A percentile compares a stretch with the other conserved stretches of the same genome.
These are phyloP conservation scores for Hypholoma fasciculare DNA, from an alignment of 768 basidiomycete species.

Conservation along the genomic window DNA sequence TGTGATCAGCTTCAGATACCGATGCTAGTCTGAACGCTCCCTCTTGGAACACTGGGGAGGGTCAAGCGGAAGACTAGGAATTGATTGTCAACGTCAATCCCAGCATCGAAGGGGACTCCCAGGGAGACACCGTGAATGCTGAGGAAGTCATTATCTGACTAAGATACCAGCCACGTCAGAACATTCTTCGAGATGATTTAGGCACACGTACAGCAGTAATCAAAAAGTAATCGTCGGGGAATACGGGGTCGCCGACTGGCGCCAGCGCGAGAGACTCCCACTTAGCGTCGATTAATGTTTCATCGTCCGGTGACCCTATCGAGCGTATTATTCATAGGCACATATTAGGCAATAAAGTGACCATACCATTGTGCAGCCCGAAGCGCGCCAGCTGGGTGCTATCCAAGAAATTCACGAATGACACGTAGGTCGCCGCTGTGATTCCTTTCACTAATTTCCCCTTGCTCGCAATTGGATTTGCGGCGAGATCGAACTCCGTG, in stretches of 20 bases:
- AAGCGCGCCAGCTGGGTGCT: slow-evolving; percentile 55
- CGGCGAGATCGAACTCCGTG: slow-evolving; percentile 52
- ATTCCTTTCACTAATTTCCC: slow-evolving; percentile 48
- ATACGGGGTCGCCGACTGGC: slow-evolving; percentile 44
- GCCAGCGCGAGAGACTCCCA: slow-evolving; percentile 68
- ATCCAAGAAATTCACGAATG: slow-evolving; percentile 59
- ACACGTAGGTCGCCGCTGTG: slow-evolving; percentile 51
- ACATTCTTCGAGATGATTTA: too few species aligned
- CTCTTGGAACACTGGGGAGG: slow-evolving; percentile 36
- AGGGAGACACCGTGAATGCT: slow-evolving; percentile 48
- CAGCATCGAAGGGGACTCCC: slow-evolving; percentile 50
- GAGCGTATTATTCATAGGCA: background rate
- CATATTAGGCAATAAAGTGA: background rate
- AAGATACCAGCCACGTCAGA: background rate
- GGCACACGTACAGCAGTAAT: slow-evolving; percentile 51
- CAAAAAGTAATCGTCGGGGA: slow-evolving; percentile 68
- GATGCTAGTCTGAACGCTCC: slow-evolving; percentile 14
- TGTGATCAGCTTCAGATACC: slow-evolving; percentile 7
- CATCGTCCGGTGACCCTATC: slow-evolving; percentile 34
- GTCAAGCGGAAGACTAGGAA: slow-evolving; percentile 60
- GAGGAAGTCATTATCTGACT: slow-evolving; percentile 66
- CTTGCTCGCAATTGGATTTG: slow-evolving; percentile 49
- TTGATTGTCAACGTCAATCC: slow-evolving; percentile 57
- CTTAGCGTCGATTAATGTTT: slow-evolving; percentile 58
- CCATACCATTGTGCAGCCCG: slow-evolving; percentile 59